phyloP scores from a whole-genome alignment of 441 rosid species.

The Erodium trifolium region DNA sequence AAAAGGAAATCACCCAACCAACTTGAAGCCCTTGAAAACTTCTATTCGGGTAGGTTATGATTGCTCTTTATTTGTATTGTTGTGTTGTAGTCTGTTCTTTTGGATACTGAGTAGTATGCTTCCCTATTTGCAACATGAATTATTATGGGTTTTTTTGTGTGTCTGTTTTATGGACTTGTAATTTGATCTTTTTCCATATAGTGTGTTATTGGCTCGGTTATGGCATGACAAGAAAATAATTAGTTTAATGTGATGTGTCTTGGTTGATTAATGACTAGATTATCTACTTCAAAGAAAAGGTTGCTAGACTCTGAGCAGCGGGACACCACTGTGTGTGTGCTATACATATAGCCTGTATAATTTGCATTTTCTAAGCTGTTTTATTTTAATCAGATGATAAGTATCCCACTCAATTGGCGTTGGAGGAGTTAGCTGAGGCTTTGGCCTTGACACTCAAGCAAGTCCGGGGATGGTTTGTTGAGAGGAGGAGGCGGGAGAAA shows the following conservation, averaged over 20 bases:
- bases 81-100: not conserved
- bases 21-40: conserved; percentile 56
- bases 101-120: no score
- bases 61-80: not conserved
- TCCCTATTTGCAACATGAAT: no score
- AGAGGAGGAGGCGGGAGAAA: conserved; percentile 59
- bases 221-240: not conserved
- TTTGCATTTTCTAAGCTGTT: conserved; percentile 15
- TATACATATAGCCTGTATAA: not conserved
- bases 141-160: no score
- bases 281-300: not conserved
- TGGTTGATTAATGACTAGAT: not conserved
- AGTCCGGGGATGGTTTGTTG: conserved; percentile 66
- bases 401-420: conserved; percentile 44
- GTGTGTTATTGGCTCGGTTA: not conserved
- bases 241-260: not conserved
- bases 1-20: conserved; percentile 67
- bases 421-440: conserved; percentile 44
- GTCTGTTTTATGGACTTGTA: not conserved
- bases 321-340: not conserved
- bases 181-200: not conserved
- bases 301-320: not conserved
- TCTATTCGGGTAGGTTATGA: conserved; percentile 43
- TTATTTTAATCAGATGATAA: conserved; percentile 42
- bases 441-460: conserved; percentile 61